These are phyloP conservation scores for Martiniozyma abietophila DNA, from an alignment of 805 yeast genomes.

Conservation along the genomic window DNA sequence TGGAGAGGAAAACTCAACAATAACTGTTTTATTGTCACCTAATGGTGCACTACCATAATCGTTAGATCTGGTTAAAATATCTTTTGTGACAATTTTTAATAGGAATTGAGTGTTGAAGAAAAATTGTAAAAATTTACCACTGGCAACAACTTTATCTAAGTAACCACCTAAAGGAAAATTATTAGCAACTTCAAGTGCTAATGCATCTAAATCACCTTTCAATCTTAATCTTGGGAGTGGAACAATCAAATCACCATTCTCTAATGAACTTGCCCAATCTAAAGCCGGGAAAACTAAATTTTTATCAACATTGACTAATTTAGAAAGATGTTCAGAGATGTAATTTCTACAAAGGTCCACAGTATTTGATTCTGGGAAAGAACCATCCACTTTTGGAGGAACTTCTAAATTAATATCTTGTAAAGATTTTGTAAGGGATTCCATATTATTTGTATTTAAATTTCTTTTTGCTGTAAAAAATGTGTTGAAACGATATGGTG, in stretches of 20 bases:
- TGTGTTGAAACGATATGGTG: no score
- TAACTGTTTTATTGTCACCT: constrained; percentile 60
- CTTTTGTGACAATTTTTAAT: constrained; percentile 60
- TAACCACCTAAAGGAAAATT: constrained; percentile 66
- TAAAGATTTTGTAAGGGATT: constrained; percentile 19
- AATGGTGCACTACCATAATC: constrained; percentile 68
- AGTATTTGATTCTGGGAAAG: constrained; percentile 71
- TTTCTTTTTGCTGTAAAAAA: no score
- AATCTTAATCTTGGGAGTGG: constrained; percentile 88
- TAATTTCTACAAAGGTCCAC: constrained; percentile 86
- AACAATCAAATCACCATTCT: constrained; percentile 85
- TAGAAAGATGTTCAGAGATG: constrained; percentile 68
- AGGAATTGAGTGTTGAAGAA: constrained; percentile 63
- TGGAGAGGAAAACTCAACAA: constrained; percentile 93
- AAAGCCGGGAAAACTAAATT: constrained; percentile 70
- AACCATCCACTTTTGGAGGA: constrained; percentile 43
- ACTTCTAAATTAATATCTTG: constrained; percentile 18
- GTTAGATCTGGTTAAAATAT: constrained; percentile 48
- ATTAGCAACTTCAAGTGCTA: constrained; percentile 70
- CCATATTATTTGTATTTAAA: constrained; percentile 11
- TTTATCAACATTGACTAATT: constrained; percentile 63
- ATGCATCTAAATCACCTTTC: constrained; percentile 71
- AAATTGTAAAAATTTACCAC: constrained; percentile 89
- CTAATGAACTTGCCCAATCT: constrained; percentile 78
- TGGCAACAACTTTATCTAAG: constrained; percentile 62